phyloP scores from a whole-genome alignment of 805 yeast genomes.

The Pichia scutulata region DNA sequence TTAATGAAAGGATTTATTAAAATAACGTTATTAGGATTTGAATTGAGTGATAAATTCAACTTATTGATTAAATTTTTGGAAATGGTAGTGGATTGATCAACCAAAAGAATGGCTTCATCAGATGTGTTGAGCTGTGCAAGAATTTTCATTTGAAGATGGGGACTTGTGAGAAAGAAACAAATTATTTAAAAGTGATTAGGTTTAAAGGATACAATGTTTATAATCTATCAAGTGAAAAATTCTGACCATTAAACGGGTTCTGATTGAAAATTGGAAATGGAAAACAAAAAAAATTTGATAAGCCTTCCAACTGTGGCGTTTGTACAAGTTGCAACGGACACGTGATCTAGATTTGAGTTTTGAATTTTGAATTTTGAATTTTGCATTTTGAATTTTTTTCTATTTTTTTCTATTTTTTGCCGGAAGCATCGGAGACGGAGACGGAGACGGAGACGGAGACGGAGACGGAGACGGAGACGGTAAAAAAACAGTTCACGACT shows the following conservation, averaged over 20 bases:
- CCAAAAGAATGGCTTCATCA: constrained; percentile 3
- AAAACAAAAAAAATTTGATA: background rate
- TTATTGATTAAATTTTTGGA: constrained; percentile 8
- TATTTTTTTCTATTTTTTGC: too few relatives aligned
- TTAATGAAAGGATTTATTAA: background rate
- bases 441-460: too few relatives aligned
- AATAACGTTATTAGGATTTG: constrained; percentile 3
- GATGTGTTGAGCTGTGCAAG: constrained; percentile 6
- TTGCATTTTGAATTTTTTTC: too few relatives aligned
- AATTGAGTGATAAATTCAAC: constrained; percentile 2
- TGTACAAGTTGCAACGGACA: background rate
- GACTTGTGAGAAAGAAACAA: background rate
- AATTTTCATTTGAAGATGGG: constrained; percentile 2
- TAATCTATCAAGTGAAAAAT: background rate
- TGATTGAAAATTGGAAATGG: background rate
- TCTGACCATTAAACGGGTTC: background rate
- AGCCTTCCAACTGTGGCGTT: background rate
- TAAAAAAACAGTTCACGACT: too few relatives aligned
- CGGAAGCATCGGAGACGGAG: background rate
- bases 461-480: too few relatives aligned
- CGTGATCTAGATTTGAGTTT: background rate
- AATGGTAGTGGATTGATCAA: constrained; percentile 5
- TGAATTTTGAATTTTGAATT: too few relatives aligned
- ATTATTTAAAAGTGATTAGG: background rate
- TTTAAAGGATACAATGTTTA: too few relatives aligned